Conservation (phyloP, 1,284 basidiomycete species). For the Prillingera fragicola region DNA sequence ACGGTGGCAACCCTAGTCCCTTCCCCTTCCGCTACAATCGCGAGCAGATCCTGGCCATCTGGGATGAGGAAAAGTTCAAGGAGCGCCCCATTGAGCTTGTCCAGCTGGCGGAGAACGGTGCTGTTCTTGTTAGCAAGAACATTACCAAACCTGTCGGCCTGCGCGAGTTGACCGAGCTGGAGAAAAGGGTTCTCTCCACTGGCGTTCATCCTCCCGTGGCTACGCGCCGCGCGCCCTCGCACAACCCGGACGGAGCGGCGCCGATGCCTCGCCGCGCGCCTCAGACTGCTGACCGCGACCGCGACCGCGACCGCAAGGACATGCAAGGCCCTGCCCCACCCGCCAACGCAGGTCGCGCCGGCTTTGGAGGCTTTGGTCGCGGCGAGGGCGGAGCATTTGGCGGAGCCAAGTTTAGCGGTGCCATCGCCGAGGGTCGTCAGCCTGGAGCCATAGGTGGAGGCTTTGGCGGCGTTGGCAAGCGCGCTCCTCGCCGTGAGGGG, state of each 20-base stretch:
- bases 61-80: slow-evolving; percentile 68
- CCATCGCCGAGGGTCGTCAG: slow-evolving; percentile 23
- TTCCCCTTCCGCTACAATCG: slow-evolving; percentile 78
- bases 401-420: slow-evolving; percentile 31
- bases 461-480: slow-evolving; percentile 40
- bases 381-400: slow-evolving; percentile 40
- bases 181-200: slow-evolving; percentile 67
- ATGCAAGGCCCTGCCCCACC: slow-evolving; percentile 24
- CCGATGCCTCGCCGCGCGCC: slow-evolving; percentile 8
- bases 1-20: slow-evolving; percentile 17
- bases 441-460: slow-evolving; percentile 41
- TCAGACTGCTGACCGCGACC: slow-evolving; percentile 1
- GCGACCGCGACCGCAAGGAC: too few species aligned
- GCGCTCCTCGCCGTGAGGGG: slow-evolving; percentile 12
- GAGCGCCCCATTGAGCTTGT: slow-evolving; percentile 70
- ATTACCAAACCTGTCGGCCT: slow-evolving; percentile 67
- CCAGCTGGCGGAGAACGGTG: slow-evolving; percentile 60
- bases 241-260: slow-evolving; percentile 1
- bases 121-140: slow-evolving; percentile 72
- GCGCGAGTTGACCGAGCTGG: slow-evolving; percentile 71
- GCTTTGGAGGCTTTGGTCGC: slow-evolving; percentile 37
- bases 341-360: slow-evolving; percentile 22
- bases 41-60: slow-evolving; percentile 77
- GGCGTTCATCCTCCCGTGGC: slow-evolving; percentile 36
- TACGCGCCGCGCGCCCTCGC: slow-evolving; percentile 21